phyloP scores from a whole-genome alignment of 2,329 filamentous ascomycete species.

The Blastomyces emzantsi region DNA sequence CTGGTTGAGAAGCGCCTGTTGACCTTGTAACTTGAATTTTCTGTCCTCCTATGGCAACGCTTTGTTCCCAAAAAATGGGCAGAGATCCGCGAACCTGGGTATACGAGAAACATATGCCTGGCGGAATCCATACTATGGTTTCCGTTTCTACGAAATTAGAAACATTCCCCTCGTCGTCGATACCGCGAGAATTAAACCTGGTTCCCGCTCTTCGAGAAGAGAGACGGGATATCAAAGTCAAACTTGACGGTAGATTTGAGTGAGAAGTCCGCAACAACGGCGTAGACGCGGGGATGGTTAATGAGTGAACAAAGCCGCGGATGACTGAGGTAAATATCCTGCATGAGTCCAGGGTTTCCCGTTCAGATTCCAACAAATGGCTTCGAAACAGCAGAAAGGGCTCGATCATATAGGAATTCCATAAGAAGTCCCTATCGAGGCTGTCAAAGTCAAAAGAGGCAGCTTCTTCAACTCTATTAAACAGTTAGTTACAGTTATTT shows the following conservation, averaged over 20 bases:
- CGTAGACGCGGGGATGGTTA: constrained; percentile 69
- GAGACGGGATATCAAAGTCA: constrained; percentile 84
- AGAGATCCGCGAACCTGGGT: constrained; percentile 88
- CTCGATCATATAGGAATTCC: constrained; percentile 98
- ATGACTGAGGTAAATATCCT: constrained; percentile 89
- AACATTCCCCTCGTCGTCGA: constrained; percentile 95
- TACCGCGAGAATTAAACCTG: constrained; percentile 91
- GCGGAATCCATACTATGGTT: constrained; percentile 78
- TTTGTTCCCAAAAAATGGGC: constrained; percentile 95
- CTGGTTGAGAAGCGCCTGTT: constrained; percentile 80
- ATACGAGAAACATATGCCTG: constrained; percentile 77
- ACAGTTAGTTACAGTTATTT: constrained; percentile 19
- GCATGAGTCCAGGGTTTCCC: constrained; percentile 71
- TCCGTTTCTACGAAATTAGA: constrained; percentile 99
- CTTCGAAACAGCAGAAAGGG: constrained; percentile 85
- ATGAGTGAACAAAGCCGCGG: constrained; percentile 79
- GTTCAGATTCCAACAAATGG: constrained; percentile 64
- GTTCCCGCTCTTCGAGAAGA: constrained; percentile 89
- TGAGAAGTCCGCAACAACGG: constrained; percentile 58
- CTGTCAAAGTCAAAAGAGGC: constrained; percentile 83
- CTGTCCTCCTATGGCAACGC: constrained; percentile 78
- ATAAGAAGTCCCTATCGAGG: constrained; percentile 84
- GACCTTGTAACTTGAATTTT: constrained; percentile 89
- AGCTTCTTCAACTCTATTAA: constrained; percentile 58
- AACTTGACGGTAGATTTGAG: constrained; percentile 66